Evolutionary conservation across 2,329 filamentous ascomycete species (phyloP), one percentile per base, ranked within the genome.

Genomic region (Chrysosporium queenslandicum): DNA sequence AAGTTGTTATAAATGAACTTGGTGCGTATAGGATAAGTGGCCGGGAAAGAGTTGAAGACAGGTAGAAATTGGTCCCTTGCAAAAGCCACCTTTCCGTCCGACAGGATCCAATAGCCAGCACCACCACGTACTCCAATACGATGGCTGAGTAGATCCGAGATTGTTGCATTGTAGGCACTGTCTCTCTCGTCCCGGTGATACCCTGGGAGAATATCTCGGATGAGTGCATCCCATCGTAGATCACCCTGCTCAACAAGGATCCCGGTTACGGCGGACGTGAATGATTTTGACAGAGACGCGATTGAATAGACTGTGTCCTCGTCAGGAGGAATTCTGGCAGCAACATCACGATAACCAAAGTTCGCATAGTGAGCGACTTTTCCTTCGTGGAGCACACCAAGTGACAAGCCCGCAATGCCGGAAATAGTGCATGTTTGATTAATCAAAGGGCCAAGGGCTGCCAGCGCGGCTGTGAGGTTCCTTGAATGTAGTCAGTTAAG

Each of bases 71-170:
- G 45, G 49, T 50, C 53, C 43, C 23, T 34, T 56, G 42, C 25
- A 54, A 45, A 46, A 50, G 41, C 52, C 52, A 27, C 23, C 32
- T 40, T 42, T 55, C 45, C 50, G 52, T 37, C 53, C 5, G 27
- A 39, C 34, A 50, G n/a, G 12, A 50, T 12, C 42, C 42, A 46
- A 25, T 18, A 18, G 42, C 14, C 42, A 20, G 30, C 42, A 12
- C 23, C 23, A 7, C 25, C 25, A 3, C n/a, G 23, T 7, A 46
- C 42, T 16, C 42, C 42, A 18, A 12, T 40, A 14, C 32, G 39
- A 51, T 66, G 64, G 11, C 58, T 29, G 1, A 65, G 58, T 5
- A 61, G 46, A 48, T 66, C 65, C 6, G 56, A 46, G 20, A 67
- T 32, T 37, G 58, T 60, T 3, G 59, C 51, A 4, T 58, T 42